Base-by-base conservation (phyloP, 768 basidiomycete species). In the Boletales sp. region DNA sequence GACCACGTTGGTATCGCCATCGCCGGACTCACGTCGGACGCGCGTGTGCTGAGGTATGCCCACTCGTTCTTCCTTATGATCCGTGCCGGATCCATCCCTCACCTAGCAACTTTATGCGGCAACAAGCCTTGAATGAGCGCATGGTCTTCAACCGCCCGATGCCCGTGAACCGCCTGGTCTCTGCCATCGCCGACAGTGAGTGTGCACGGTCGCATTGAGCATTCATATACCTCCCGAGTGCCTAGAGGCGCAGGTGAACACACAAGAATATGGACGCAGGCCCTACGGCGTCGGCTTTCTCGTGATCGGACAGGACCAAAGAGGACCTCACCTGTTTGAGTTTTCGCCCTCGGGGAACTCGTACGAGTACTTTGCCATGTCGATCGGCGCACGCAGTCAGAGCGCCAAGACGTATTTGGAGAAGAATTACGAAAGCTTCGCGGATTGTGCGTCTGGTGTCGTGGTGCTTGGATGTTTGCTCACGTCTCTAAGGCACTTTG, bases 1-100 rank as follows among this genome's bases (percentile, higher is more conserved):
- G 94, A 98, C 70, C 97, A 99, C 73, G 86, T 97, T 59, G 97
- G 97, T n/a, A 93, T 99, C 63, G 95, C 94, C 43, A 98, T 99
- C 67, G 97, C 97, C 44, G 97, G 97, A n/a, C 74, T 99, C 54
- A 99, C 97, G 9, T 94, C 90, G 40, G 97, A 99, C 75, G 97
- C 97, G 39, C 88, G 97, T 67, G 97, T 98, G 2, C 71, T 99
- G 60, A 95, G 92, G 94, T 94, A 44, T 10, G 50, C 24, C 32
- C 2, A 12, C 29, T 24, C 10, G 17, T 39, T n/a, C 9, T 27
- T 27, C 24, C n/a, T 10, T 19, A 39, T 40, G 14, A 15, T n/a
- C 35, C 39, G 38, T 35, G 27, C 14, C 19, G 21, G 38, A 40
- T 38, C 40, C 17, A 54, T n/a, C 27, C 24, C 24, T 6, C 24